Percentiles rank a stretch among this genome's conserved stretches.
phyloP scores from a whole-genome alignment of 2,329 filamentous ascomycete species.

The Trichoderma pleuroti region DNA sequence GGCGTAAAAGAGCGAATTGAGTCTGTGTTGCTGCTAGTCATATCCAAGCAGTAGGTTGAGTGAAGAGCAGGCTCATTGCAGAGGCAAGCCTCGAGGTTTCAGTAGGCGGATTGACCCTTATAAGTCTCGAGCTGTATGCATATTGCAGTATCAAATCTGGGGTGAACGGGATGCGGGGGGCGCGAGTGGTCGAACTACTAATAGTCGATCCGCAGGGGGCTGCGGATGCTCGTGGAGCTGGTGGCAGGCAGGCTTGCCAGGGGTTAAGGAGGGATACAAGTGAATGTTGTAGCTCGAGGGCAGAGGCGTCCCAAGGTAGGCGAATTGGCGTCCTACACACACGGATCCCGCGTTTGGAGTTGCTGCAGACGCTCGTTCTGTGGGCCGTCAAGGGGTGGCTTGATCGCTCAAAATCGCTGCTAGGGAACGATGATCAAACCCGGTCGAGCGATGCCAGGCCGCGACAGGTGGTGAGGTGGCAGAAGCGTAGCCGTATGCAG shows the following conservation, averaged over 20 bases:
- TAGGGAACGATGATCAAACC: conserved; percentile 21
- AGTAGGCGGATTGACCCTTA: conserved; percentile 39
- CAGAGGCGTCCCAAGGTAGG: not conserved
- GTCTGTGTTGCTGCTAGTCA: conserved; percentile 28
- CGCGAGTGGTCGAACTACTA: conserved; percentile 13
- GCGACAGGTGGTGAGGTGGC: conserved; percentile 21
- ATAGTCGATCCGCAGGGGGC: conserved; percentile 16
- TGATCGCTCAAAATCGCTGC: conserved; percentile 6
- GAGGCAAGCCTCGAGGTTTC: conserved; percentile 27
- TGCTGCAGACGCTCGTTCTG: conserved; percentile 15
- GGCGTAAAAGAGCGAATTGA: conserved; percentile 25
- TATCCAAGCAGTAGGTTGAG: conserved; percentile 22
- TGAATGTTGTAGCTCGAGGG: conserved; percentile 7
- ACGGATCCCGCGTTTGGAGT: conserved; percentile 5
- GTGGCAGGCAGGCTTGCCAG: not conserved
- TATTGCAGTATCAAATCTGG: conserved; percentile 31
- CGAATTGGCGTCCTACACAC: conserved; percentile 1
- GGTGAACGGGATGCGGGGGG: conserved; percentile 22
- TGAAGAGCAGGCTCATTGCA: conserved; percentile 26
- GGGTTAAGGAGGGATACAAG: conserved; percentile 8
- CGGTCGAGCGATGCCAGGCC: conserved; percentile 19
- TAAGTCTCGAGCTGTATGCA: conserved; percentile 36
- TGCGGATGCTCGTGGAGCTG: not conserved
- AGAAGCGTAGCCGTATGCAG: conserved; percentile 17
- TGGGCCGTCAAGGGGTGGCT: conserved; percentile 16